Percentiles rank a stretch among this genome's conserved stretches.
Evolutionary conservation across 805 yeast species (phyloP).

Genomic region (Tetrapisispora taiwanensis): DNA sequence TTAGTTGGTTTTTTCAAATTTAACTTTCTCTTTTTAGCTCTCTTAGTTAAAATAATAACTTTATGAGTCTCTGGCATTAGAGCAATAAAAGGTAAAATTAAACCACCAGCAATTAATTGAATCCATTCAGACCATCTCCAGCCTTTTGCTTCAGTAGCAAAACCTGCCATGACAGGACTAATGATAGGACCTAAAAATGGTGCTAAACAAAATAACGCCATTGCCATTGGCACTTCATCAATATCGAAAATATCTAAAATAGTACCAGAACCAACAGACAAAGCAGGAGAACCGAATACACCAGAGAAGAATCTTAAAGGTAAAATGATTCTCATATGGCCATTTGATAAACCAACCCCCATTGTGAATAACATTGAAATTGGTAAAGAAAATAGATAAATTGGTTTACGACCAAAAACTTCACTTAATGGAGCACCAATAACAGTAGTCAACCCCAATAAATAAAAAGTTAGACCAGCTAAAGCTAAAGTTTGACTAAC

Average conservation of each 20-base stretch:
- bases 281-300: constrained; percentile 67
- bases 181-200: constrained; percentile 75
- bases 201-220: constrained; percentile 67
- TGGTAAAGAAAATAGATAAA: constrained; percentile 52
- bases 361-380: constrained; percentile 59
- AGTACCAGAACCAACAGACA: constrained; percentile 80
- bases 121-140: constrained; percentile 72
- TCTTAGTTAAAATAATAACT: constrained; percentile 46
- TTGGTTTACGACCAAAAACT: constrained; percentile 53
- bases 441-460: constrained; percentile 65
- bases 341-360: constrained; percentile 60
- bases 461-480: constrained; percentile 59
- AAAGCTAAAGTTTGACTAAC: constrained; percentile 51
- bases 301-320: constrained; percentile 70
- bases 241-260: constrained; percentile 68
- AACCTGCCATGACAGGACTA: constrained; percentile 69
- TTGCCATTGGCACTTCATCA: constrained; percentile 57
- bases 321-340: constrained; percentile 47
- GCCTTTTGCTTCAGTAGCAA: constrained; percentile 49
- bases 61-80: constrained; percentile 61
- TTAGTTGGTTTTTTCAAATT: constrained; percentile 32
- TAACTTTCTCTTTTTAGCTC: constrained; percentile 54
- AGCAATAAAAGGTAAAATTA: constrained; percentile 38
- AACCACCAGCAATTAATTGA: constrained; percentile 54
- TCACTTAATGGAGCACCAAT: constrained; percentile 67